Evolutionary conservation across 768 basidiomycete species (phyloP).

Genomic region (Lactarius pseudohatsudake): DNA sequence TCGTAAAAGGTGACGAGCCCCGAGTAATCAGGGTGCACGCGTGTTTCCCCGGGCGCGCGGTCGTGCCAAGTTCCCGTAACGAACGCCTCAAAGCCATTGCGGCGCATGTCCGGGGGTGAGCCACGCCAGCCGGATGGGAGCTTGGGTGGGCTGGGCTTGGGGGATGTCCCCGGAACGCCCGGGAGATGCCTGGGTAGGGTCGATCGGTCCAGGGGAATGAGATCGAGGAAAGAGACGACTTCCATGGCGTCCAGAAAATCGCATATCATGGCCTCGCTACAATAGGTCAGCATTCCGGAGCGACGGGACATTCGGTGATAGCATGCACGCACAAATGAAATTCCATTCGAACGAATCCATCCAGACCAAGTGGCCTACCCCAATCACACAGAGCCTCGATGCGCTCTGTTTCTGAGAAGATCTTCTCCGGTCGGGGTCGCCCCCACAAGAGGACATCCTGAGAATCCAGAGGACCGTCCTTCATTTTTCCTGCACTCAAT

Average conservation of each 20-base stretch:
- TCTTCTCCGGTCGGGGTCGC: slow-evolving; percentile 27
- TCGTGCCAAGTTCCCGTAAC: slow-evolving; percentile 45
- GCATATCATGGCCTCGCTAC: slow-evolving; percentile 16
- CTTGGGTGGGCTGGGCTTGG: not conserved
- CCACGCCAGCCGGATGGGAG: slow-evolving; percentile 28
- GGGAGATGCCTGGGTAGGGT: not conserved
- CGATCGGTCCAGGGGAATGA: slow-evolving; percentile 9
- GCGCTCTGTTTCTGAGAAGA: slow-evolving; percentile 31
- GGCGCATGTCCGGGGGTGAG: not conserved
- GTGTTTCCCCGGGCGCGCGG: slow-evolving; percentile 44
- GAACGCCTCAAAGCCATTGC: slow-evolving; percentile 30
- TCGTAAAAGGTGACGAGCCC: slow-evolving; percentile 48
- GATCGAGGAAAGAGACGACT: slow-evolving; percentile 17
- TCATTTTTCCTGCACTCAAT: slow-evolving; percentile 28
- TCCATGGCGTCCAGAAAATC: slow-evolving; percentile 12
- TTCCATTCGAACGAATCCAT: slow-evolving; percentile 36
- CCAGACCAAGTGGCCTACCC: slow-evolving; percentile 36
- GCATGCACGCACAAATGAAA: slow-evolving; percentile 25
- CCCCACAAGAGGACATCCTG: slow-evolving; percentile 42
- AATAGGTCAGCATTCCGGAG: not conserved
- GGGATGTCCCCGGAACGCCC: not conserved
- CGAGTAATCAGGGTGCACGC: slow-evolving; percentile 43
- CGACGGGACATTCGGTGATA: too few species aligned
- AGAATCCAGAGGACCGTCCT: slow-evolving; percentile 36
- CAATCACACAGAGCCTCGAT: slow-evolving; percentile 37